Conservation (phyloP, 305 asterid genomes). For the Solanum aculeatissimum region DNA sequence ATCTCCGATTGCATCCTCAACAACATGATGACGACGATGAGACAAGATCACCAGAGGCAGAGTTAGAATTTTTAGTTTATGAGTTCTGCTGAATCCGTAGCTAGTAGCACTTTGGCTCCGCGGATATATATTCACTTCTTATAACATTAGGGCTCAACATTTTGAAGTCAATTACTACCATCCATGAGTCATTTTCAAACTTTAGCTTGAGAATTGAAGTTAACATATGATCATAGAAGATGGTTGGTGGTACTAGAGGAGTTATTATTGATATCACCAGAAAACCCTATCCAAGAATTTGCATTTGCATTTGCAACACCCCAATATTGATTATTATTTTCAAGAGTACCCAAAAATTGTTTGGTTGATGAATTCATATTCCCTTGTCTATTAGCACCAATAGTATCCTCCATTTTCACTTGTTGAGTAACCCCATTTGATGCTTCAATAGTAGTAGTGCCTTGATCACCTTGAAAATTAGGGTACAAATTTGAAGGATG, state of each 20-base stretch:
- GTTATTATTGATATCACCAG: neutral
- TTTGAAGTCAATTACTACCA: neutral
- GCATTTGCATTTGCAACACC: neutral
- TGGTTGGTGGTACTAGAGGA: neutral
- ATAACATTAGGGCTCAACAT: neutral
- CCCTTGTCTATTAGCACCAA: neutral
- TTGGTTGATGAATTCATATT: neutral
- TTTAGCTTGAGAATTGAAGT: neutral
- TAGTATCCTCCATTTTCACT: conserved; percentile 7
- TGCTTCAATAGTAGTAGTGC: neutral
- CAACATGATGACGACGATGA: neutral
- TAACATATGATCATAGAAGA: neutral
- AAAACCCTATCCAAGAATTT: neutral
- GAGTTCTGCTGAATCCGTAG: neutral
- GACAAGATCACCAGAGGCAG: neutral
- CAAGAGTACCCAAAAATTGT: conserved; percentile 2
- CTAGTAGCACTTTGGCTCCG: neutral
- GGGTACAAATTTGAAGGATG: neutral
- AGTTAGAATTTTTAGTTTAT: neutral
- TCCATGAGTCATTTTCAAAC: neutral
- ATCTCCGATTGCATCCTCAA: neutral
- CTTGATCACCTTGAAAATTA: neutral
- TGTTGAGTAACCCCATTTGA: neutral
- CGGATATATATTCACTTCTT: neutral
- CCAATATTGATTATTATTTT: conserved; percentile 7